Percentiles rank a stretch among this genome's conserved stretches.
These are phyloP conservation scores for Fusarium haematococcum DNA, from an alignment of 2,329 filamentous ascomycete genomes.

Conservation along the genomic window DNA sequence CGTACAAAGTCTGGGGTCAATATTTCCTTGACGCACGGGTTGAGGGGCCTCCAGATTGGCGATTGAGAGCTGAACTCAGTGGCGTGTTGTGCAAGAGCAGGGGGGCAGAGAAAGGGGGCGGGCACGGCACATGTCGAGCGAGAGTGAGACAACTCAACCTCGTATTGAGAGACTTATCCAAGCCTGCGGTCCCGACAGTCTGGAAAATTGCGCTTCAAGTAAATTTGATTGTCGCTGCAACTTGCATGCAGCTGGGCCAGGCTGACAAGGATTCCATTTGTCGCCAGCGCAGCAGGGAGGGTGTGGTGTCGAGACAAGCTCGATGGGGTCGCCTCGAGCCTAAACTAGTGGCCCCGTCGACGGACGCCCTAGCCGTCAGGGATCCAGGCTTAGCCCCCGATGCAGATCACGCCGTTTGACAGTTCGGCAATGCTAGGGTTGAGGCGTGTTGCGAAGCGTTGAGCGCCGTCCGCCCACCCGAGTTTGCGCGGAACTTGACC, in stretches of 20 bases:
- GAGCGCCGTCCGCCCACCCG: conserved; percentile 15
- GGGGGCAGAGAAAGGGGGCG: conserved; percentile 24
- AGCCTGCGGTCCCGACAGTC: conserved; percentile 49
- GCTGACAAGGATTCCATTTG: conserved; percentile 32
- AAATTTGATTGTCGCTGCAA: conserved; percentile 45
- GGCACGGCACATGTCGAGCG: conserved; percentile 27
- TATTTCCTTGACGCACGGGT: conserved; percentile 33
- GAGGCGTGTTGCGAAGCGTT: conserved; percentile 23
- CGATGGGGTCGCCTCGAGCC: conserved; percentile 37
- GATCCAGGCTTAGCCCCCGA: conserved; percentile 45
- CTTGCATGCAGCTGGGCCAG: conserved; percentile 38
- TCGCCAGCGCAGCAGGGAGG: conserved; percentile 15
- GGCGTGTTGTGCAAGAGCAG: conserved; percentile 31
- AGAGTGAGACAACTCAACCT: conserved; percentile 34
- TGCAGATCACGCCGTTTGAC: conserved; percentile 48
- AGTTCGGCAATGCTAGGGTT: conserved; percentile 42
- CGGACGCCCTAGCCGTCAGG: conserved; percentile 39
- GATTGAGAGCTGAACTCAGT: conserved; percentile 22
- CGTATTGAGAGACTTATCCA: conserved; percentile 40
- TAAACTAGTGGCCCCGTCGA: conserved; percentile 40
- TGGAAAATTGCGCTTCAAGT: conserved; percentile 52
- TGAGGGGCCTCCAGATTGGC: conserved; percentile 40
- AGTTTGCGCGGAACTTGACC: conserved; percentile 13
- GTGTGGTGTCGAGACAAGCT: conserved; percentile 41
- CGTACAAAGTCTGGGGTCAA: conserved; percentile 25